Base-by-base conservation (phyloP, 2,329 filamentous ascomycete species). In the Magnaporthales sp. region DNA sequence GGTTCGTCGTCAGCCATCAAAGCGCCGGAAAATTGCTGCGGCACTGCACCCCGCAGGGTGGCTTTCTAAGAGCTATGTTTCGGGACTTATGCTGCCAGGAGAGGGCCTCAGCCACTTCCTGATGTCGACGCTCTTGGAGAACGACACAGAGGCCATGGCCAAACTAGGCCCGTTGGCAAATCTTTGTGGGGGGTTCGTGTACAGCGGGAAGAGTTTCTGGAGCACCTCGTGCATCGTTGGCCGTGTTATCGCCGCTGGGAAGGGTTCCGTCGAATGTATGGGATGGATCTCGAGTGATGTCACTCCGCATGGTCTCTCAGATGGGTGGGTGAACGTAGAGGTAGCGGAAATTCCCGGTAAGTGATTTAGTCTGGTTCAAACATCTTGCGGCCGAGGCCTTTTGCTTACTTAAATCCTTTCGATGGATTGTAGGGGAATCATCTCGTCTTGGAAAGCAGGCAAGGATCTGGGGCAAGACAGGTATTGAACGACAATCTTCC, bases 31-130 rank as follows among this genome's bases (percentile, higher is more conserved):
- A 69, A 78, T 88, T 64, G 83, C 85, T 19, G 84, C 86, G 2
- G 83, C 83, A 1, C 77, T 89, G 26, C 83, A 87, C 68, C 77
- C 82, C 2, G 82, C 84, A 0, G 88, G 88, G 1, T 90, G 88
- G 88, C 79, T 90, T 22, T 89, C 87, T 5, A 87, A 87, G 73
- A 89, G 86, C 27, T 90, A 89, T 70, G 78, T 90, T 8, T 89
- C 86, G 38, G 87, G 88, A 0, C 74, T 90, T 61, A 81, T 90
- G 72, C 77, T 90, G 9, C 88, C 88, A 0, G 88, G 88, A 3
- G 88, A 90, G 69, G 81, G 81, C 1, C 72, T 90, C 30, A 81
- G 83, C 64, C 87, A 89, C 72, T 83, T 89, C 67, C 78, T 90
- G 62, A 90, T 90, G 81, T 84, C 87, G 1, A 86, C 87, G 3